Percentiles rank a stretch among this genome's conserved stretches.
These are phyloP conservation scores for Sungouiella thailandica DNA, from an alignment of 805 yeast species.

Conservation along the genomic window DNA sequence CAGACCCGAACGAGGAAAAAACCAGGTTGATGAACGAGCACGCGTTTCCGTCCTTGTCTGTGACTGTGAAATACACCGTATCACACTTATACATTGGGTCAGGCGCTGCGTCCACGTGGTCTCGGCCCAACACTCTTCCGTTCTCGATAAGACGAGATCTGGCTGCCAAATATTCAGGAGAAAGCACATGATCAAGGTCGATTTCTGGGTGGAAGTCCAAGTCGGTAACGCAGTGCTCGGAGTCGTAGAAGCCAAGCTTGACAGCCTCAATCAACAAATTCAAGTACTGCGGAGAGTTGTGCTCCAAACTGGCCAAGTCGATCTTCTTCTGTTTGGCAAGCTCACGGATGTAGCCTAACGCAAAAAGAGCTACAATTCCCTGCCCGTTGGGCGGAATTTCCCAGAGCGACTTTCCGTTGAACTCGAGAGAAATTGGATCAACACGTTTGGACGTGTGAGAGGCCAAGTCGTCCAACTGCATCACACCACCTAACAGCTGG, in stretches of 20 bases:
- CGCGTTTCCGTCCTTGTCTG: conserved; percentile 31
- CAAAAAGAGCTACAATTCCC: conserved; percentile 69
- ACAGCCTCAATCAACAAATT: conserved; percentile 68
- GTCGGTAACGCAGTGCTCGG: conserved; percentile 70
- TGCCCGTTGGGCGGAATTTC: conserved; percentile 86
- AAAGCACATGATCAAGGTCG: conserved; percentile 40
- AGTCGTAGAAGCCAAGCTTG: conserved; percentile 68
- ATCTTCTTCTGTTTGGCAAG: conserved; percentile 41
- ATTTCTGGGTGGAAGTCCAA: conserved; percentile 36
- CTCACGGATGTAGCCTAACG: conserved; percentile 60
- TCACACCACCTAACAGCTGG: conserved; percentile 48
- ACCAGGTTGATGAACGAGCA: conserved; percentile 78
- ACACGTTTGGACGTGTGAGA: conserved; percentile 58
- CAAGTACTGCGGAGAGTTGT: conserved; percentile 66
- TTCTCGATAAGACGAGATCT: conserved; percentile 5
- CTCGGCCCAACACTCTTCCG: conserved; percentile 7
- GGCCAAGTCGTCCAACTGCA: conserved; percentile 51
- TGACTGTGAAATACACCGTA: conserved; percentile 13
- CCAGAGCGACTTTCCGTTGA: conserved; percentile 56
- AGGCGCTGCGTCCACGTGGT: conserved; percentile 13
- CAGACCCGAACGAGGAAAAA: conserved; percentile 64
- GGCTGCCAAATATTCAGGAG: conserved; percentile 12
- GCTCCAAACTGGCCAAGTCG: conserved; percentile 42
- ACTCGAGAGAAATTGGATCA: conserved; percentile 54
- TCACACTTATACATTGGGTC: conserved; percentile 13